Base-by-base conservation (phyloP, 2,329 filamentous ascomycete species). In the Plenodomus biglobosus region DNA sequence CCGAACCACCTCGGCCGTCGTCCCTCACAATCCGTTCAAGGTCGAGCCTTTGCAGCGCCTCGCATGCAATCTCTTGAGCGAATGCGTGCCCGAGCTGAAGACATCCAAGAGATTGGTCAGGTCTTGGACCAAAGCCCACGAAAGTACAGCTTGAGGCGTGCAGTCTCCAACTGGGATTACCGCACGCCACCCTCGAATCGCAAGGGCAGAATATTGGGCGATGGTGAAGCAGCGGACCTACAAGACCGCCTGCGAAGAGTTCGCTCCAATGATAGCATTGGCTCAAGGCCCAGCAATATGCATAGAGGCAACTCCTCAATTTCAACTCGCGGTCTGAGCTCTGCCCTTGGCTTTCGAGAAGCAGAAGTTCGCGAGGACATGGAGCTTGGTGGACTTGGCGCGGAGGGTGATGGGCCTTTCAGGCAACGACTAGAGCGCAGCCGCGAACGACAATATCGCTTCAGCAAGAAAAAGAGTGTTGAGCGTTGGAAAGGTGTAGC, bases 1-100 rank as follows among this genome's bases (percentile, higher is more conserved):
- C 57, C 64, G 53, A 53, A 50, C 38, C 66, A 54, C 40, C 56
- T 71, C 8, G 59, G 60, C 18, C 62, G 71, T 13, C 66, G 70
- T 8, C 65, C 71, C 16, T 76, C 75, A 1, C 58, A 61, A 24
- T 68, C 68, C 20, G 66, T 75, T 1, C 78, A 78, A 63, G 79
- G 79, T 15, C 77, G 77, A 40, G 78, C 78, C 0, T 82, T 81
- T 51, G 73, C 76, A 22, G 77, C 77, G 17, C 78, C 79, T 5
- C 71, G 78, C 27, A 74, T 76, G 60, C 78, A 79, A 50, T 80
- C 77, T 2, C 64, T 80, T 3, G 76, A 80, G 24, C 72, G 73
- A 13, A 71, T 75, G 58, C 71, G 74, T 47, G 62, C 73, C 19
- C 65, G 75, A 42, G 61, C 59, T 34, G 72, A 73, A 21, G 74